Conservation (phyloP, 179 eudicot genomes). For the Beta macrorhiza region DNA sequence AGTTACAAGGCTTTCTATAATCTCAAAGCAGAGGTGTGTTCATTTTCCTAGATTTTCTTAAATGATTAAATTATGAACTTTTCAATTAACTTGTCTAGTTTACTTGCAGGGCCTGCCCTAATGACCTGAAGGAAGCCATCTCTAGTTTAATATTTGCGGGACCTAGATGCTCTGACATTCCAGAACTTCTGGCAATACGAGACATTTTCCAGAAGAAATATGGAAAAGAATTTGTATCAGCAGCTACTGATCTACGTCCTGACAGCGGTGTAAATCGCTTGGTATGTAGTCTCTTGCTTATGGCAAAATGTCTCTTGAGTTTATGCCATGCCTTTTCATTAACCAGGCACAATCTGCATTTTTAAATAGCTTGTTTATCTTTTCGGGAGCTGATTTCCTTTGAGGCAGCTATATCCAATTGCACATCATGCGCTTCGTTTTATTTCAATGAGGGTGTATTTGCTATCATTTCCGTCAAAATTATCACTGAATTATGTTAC, state of each 20-base stretch:
- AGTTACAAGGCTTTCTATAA: slow-evolving; percentile 70
- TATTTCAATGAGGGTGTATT: neutral
- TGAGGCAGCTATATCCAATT: neutral
- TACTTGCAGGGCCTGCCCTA: slow-evolving; percentile 71
- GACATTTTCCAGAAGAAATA: slow-evolving; percentile 84
- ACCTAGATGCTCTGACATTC: slow-evolving; percentile 91
- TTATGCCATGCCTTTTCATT: neutral
- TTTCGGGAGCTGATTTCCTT: neutral
- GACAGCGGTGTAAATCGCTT: slow-evolving; percentile 80
- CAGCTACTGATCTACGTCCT: slow-evolving; percentile 95
- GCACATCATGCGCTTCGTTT: neutral
- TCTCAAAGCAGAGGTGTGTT: slow-evolving; percentile 68
- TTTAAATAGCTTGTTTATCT: neutral
- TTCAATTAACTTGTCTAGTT: neutral
- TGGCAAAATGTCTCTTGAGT: neutral
- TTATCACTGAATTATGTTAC: neutral
- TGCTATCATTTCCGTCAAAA: neutral
- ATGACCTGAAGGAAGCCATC: slow-evolving; percentile 83
- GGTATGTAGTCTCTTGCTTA: slow-evolving; percentile 38
- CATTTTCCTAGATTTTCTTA: neutral
- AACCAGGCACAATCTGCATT: neutral
- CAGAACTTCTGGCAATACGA: slow-evolving; percentile 67
- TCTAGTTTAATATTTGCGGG: slow-evolving; percentile 90
- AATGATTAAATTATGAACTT: neutral
- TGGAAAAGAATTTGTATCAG: slow-evolving; percentile 88